Conservation (phyloP, 139 green algal genomes). For the Chlamydomonas schloesseri region DNA sequence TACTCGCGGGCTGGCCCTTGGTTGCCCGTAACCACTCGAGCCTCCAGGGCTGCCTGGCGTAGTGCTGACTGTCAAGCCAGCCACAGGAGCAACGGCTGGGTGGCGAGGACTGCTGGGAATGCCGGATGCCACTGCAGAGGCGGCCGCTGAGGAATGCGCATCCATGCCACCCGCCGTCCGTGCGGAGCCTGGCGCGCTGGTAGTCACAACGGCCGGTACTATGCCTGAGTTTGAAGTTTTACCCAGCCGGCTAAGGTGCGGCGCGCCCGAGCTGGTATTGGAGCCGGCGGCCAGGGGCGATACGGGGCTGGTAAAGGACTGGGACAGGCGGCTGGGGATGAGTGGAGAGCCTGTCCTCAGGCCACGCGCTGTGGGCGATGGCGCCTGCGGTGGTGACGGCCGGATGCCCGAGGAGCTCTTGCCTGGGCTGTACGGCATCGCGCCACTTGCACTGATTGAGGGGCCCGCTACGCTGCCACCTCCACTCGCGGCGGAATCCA, state of each 20-base stretch:
- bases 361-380: slow-evolving; percentile 7
- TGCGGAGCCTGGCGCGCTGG: too few species aligned
- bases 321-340: slow-evolving; percentile 28
- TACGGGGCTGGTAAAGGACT: slow-evolving; percentile 36
- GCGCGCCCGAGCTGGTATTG: not conserved
- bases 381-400: slow-evolving; percentile 31
- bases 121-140: not conserved
- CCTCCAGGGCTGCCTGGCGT: not conserved
- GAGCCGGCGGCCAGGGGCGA: slow-evolving; percentile 6
- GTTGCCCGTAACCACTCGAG: not conserved
- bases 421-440: slow-evolving; percentile 14
- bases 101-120: not conserved
- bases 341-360: slow-evolving; percentile 25
- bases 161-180: not conserved
- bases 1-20: not conserved
- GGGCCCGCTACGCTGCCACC: not conserved
- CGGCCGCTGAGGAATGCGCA: not conserved
- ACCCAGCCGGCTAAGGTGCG: slow-evolving; percentile 8
- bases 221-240: slow-evolving; percentile 5
- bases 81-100: not conserved
- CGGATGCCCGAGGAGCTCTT: not conserved
- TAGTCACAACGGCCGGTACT: too few species aligned
- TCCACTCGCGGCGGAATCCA: not conserved
- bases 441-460: not conserved
- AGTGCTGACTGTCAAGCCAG: not conserved